Percentiles rank a stretch among this genome's conserved stretches.
Evolutionary conservation across 495 filamentous ascomycete genomes (phyloP).

Genomic region (Acidiella bohemica): DNA sequence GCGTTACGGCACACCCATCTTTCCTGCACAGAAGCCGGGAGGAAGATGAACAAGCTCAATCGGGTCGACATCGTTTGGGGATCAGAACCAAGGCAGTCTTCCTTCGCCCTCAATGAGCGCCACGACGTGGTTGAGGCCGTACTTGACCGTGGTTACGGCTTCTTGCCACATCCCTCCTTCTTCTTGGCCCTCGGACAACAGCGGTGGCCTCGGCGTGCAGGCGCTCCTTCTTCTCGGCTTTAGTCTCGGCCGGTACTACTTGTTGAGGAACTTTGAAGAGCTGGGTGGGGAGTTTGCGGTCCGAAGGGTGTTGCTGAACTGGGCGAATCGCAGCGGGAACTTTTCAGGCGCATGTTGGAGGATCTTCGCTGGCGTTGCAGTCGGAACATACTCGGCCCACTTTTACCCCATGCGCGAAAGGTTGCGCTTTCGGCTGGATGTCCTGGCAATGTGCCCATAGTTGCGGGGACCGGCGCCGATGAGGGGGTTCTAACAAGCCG

Average conservation of each 20-base stretch:
- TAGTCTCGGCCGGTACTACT: constrained; percentile 98
- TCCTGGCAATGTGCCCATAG: constrained; percentile 98
- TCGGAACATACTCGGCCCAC: constrained; percentile 65
- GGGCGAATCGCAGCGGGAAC: constrained; percentile 92
- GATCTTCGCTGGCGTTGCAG: constrained; percentile 99
- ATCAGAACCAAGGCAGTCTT: constrained; percentile 97
- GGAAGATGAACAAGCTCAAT: constrained; percentile 99
- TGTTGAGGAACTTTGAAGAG: constrained; percentile 98
- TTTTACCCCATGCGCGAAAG: constrained; percentile 98
- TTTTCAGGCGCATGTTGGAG: constrained; percentile 95
- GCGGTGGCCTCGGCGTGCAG: constrained; percentile 94
- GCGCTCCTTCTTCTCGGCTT: constrained; percentile 99
- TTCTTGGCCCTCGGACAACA: constrained; percentile 95
- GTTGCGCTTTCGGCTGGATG: constrained; percentile 94
- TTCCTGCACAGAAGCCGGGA: constrained; percentile 96
- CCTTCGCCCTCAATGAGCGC: constrained; percentile 99
- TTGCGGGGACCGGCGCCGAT: constrained; percentile 95
- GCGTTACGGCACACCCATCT: constrained; percentile 99
- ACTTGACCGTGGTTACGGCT: constrained; percentile 99
- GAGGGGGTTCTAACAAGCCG: constrained; percentile 71
- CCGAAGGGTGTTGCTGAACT: constrained; percentile 94
- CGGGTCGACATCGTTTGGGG: constrained; percentile 97
- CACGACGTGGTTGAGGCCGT: constrained; percentile 99
- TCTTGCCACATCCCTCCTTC: constrained; percentile 99
- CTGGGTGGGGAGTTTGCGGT: constrained; percentile 97